Evolutionary conservation across 106 monocot genomes (phyloP), one percentile per base, ranked within the genome.

Genomic region (Dactylorhiza incarnata): DNA sequence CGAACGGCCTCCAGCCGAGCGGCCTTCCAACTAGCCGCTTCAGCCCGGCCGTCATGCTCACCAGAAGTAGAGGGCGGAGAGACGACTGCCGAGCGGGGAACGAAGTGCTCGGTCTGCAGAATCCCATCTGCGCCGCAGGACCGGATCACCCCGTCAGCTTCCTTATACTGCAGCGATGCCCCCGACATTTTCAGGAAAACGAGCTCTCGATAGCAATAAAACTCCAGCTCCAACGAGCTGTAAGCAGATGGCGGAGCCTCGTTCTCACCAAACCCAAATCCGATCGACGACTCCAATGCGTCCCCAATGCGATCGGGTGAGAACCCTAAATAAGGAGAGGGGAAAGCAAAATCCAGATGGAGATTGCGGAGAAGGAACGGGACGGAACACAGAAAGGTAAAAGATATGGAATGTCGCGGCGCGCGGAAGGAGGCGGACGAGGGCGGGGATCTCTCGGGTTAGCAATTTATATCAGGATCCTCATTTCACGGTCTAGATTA

Each of bases 91-190:
- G 62, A 53, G 23, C 73, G 55, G 49, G 71, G 71, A 52, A 72
- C 56, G 67, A 72, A 48, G 67, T 61, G 68, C 25, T 76, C 71
- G 9, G 72, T 71, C 45, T 81, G 29, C 22, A 78, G 79, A 2
- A 68, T 78, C 78, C 71, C 83, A 6, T 76, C 78, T 11, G 82
- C 61, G 51, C 73, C 43, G 74, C 83, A 83, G 81, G 86, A 86
- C 15, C 86, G 77, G 13, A 86, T 83, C 29, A 84, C 86, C 13
- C 80, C 84, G 52, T 75, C 82, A 45, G 47, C 68, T 16, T 87
- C 72, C 50, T 75, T 62, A 45, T 82, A 80, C 68, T 84, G 87
- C 82, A 81, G 29, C 52, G 50, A 49, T 9, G 78, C 48, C 47
- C 87, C 82, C 49, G 84, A 76, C 89, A 89, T 93, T 72, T 75